Base-by-base conservation (phyloP, 371 early-diverging fungal species). In the Circinella minor region DNA sequence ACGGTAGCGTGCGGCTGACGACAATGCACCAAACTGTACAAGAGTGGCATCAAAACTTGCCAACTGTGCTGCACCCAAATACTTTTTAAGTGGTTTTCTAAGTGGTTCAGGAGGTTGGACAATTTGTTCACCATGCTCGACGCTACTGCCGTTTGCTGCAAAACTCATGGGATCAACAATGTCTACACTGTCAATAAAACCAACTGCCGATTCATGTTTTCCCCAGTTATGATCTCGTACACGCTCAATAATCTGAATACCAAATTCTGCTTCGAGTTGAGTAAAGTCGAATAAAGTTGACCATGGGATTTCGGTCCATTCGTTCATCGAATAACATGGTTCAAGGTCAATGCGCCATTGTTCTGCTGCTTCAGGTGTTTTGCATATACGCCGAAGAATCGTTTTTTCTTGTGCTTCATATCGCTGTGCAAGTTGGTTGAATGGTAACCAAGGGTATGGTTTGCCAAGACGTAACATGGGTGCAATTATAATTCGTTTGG, bases 401-500 rank as follows among this genome's bases (percentile, higher is more conserved):
- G 39, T 36, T 49, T 78, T 76, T 18, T 81, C 79, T 64, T 81
- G 81, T 15, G 81, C 74, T 70, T 78, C 73, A 60, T 81, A 81
- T 2, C 73, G 71, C 49, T 67, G 66, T 10, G 78, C 78, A 34
- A 81, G 51, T 3, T 71, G 71, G 68, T 80, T 76, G 59, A 84
- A 84, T 6, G 84, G 78, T n/a, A 70, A 60, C 80, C 81, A 84
- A 4, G 74, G 74, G 70, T 76, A 78, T 48, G 67, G 66, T 10
- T 68, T 68, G 46, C 81, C 78, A 14, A 84, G 68, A 39, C 84
- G 71, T 27, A 81, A 69, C 80, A 76, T 78, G 46, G 84, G 84
- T 63, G 80, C 84, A 61, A 84, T 78, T 20, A 84, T 74, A 1
- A 80, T 81, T 54, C 84, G 80, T 36, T 80, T 80, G 14, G 80